Percentiles rank a stretch among this genome's conserved stretches.
These are phyloP conservation scores for Trifolium dubium DNA, from an alignment of 306 rosid species.

Conservation along the genomic window DNA sequence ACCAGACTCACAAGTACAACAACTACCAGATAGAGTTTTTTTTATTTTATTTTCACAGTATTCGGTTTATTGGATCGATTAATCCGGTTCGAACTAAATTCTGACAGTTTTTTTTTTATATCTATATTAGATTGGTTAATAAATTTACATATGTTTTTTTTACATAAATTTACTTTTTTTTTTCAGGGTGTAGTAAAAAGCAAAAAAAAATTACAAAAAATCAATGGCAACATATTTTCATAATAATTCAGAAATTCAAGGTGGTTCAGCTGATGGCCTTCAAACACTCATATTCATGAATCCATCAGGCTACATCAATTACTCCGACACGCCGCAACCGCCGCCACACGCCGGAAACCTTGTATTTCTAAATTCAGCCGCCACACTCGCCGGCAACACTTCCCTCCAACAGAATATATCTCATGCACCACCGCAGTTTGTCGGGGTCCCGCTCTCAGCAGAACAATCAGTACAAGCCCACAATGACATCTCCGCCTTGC, in stretches of 20 bases:
- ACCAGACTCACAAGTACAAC: conserved; percentile 34
- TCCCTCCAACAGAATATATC: conserved; percentile 43
- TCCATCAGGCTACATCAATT: conserved; percentile 76
- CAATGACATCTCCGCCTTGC: conserved; percentile 71
- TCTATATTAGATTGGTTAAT: not conserved
- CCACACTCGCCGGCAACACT: conserved; percentile 39
- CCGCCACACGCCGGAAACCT: conserved; percentile 50
- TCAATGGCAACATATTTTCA: conserved; percentile 94
- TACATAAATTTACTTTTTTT: not conserved
- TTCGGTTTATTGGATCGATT: too few relatives aligned
- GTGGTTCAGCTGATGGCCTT: conserved; percentile 65
- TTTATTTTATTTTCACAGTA: too few relatives aligned
- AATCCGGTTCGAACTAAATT: too few relatives aligned
- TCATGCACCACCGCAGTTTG: conserved; percentile 76
- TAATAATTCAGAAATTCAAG: conserved; percentile 80
- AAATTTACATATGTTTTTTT: not conserved
- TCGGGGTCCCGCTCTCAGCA: conserved; percentile 62
- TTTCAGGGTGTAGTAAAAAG: conserved; percentile 47
- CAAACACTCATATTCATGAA: conserved; percentile 94
- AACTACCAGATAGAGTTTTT: not conserved
- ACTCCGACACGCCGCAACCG: conserved; percentile 73
- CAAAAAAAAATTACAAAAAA: not conserved
- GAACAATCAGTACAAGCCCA: conserved; percentile 55
- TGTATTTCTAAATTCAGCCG: conserved; percentile 60
- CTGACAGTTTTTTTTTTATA: not conserved